Conservation (phyloP, 495 filamentous ascomycete species). For the Penicillium riverlandense region DNA sequence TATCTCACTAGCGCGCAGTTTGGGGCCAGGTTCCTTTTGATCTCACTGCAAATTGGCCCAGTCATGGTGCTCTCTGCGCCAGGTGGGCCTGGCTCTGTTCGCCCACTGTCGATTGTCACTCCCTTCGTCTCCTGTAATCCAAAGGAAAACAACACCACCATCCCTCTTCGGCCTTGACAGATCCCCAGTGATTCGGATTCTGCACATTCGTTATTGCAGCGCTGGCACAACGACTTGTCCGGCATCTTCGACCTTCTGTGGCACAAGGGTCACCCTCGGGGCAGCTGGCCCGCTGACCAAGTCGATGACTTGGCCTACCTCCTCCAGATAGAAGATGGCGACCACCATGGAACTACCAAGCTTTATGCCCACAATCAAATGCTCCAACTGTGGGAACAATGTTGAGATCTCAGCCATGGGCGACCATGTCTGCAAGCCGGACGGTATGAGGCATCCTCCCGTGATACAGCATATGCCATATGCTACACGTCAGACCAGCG, state of each 20-base stretch:
- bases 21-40: slow-evolving; percentile 1
- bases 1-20: slow-evolving; percentile 10
- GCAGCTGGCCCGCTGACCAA: background rate
- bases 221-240: too few relatives aligned
- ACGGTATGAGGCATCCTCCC: too few relatives aligned
- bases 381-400: slow-evolving; percentile 76
- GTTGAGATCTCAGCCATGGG: slow-evolving; percentile 91
- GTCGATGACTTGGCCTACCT: background rate
- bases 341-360: slow-evolving; percentile 25
- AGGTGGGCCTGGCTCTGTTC: too few relatives aligned
- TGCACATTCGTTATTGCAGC: too few relatives aligned
- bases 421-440: slow-evolving; percentile 66
- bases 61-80: background rate
- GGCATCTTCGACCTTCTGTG: too few relatives aligned
- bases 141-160: too few relatives aligned
- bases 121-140: too few relatives aligned
- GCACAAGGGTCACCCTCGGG: too few relatives aligned
- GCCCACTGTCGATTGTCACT: too few relatives aligned
- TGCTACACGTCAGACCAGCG: background rate
- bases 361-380: slow-evolving; percentile 90
- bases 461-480: slow-evolving; percentile 3
- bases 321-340: slow-evolving; percentile 10
- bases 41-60: slow-evolving; percentile 3
- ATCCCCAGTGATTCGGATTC: too few relatives aligned
- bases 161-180: too few relatives aligned